A percentile compares a stretch with the other conserved stretches of the same genome.
Conservation (phyloP, 805 yeast species). For the Candida caryicola region DNA sequence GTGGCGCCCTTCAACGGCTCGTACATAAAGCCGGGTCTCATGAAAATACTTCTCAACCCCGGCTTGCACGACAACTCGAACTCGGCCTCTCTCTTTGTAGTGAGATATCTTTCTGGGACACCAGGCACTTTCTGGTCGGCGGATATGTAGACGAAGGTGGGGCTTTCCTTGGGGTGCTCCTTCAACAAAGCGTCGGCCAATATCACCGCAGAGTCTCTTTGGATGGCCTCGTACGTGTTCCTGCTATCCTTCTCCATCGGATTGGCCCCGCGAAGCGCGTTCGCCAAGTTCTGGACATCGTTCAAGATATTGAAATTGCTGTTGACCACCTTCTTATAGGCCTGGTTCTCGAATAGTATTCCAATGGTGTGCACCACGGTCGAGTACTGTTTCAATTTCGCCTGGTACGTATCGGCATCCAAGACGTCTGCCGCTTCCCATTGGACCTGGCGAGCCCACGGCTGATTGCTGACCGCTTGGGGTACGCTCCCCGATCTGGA, state of each 20-base stretch:
- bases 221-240: slow-evolving; percentile 59
- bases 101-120: slow-evolving; percentile 67
- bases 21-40: slow-evolving; percentile 84
- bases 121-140: slow-evolving; percentile 74
- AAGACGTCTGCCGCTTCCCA: slow-evolving; percentile 73
- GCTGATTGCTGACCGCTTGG: slow-evolving; percentile 26
- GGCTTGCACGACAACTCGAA: slow-evolving; percentile 45
- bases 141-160: slow-evolving; percentile 67
- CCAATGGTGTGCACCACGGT: slow-evolving; percentile 87
- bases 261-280: slow-evolving; percentile 49
- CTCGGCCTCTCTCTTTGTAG: slow-evolving; percentile 79
- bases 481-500: slow-evolving; percentile 59
- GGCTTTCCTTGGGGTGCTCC: slow-evolving; percentile 9
- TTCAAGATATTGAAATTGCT: slow-evolving; percentile 36
- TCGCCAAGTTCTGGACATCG: slow-evolving; percentile 29
- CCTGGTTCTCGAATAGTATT: slow-evolving; percentile 61
- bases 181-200: slow-evolving; percentile 54
- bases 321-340: slow-evolving; percentile 58
- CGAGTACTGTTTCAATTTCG: slow-evolving; percentile 45
- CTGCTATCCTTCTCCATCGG: slow-evolving; percentile 54
- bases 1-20: slow-evolving; percentile 27
- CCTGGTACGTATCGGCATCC: slow-evolving; percentile 54
- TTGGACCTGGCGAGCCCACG: slow-evolving; percentile 57
- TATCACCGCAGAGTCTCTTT: slow-evolving; percentile 64
- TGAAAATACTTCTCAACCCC: slow-evolving; percentile 54